A percentile compares a stretch with the other conserved stretches of the same genome.
phyloP scores from a whole-genome alignment of 176 grass and related monocot genomes.

The Metroxylon sagu region DNA sequence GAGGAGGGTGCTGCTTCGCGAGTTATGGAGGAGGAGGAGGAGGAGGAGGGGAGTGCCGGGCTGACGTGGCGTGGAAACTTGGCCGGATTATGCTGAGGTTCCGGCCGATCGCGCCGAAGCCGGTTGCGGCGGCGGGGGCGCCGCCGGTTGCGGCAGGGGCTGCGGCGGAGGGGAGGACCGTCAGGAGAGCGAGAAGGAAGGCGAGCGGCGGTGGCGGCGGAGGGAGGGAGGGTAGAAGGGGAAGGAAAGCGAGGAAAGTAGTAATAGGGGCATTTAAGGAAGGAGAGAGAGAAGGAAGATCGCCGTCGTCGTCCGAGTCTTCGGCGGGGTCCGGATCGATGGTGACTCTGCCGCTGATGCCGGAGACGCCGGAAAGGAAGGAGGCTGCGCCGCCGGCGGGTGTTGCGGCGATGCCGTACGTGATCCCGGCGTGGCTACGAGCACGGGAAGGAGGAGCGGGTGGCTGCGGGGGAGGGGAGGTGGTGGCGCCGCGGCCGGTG shows the following conservation, averaged over 20 bases:
- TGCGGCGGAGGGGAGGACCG: not conserved
- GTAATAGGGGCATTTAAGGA: not conserved
- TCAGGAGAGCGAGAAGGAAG: not conserved
- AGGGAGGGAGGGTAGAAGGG: not conserved
- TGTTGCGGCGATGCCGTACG: not conserved
- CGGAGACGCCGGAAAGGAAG: not conserved
- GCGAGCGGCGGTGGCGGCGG: constrained; percentile 17
- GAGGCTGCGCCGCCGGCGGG: not conserved
- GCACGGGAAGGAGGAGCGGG: not conserved
- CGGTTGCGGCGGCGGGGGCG: constrained; percentile 21
- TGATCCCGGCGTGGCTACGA: not conserved
- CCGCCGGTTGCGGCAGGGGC: not conserved
- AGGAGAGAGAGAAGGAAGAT: constrained; percentile 3
- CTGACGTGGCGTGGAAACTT: constrained; percentile 33
- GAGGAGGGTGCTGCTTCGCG: constrained; percentile 47
- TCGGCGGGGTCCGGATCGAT: constrained; percentile 33
- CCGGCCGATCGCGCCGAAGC: constrained; percentile 84
- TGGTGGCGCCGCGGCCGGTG: not conserved
- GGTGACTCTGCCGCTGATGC: constrained; percentile 25
- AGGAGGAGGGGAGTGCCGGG: not conserved
- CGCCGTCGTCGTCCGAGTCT: constrained; percentile 27
- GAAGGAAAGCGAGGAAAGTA: not conserved
- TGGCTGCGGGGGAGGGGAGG: not conserved
- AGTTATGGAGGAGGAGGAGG: constrained; percentile 5
- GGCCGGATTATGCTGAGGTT: constrained; percentile 70